Conservation (phyloP, 228 moss, liverwort and hornwort genomes). For the Sphagnum magellanicum region DNA sequence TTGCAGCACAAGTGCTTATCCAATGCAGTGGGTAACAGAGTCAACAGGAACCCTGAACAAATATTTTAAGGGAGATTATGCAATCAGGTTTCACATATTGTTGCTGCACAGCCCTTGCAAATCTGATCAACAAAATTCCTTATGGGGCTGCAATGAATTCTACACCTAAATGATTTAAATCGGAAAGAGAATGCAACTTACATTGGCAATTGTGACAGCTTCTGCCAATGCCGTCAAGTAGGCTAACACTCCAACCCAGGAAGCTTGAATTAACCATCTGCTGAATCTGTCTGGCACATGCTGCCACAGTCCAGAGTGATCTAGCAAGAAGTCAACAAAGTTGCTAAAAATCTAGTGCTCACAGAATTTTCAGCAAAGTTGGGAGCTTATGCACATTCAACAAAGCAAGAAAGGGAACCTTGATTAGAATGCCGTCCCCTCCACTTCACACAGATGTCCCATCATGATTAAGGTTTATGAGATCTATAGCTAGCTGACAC, state of each 20-base stretch:
- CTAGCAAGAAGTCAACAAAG: no score
- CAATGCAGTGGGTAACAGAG: not conserved
- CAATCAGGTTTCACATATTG: not conserved
- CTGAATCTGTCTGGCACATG: conserved; percentile 28
- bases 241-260: conserved; percentile 65
- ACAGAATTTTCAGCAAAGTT: not conserved
- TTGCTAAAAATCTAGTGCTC: no score
- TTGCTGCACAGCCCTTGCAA: no score
- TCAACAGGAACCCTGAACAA: not conserved
- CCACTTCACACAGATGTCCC: no score
- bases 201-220: conserved; percentile 85
- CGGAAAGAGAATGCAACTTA: conserved; percentile 19
- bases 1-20: no score
- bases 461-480: no score
- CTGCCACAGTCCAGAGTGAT: conserved; percentile 3
- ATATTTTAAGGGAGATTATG: not conserved
- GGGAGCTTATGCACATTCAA: no score
- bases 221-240: conserved; percentile 75
- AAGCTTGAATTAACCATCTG: conserved; percentile 61
- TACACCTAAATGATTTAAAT: not conserved
- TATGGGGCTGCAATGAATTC: no score
- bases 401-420: no score
- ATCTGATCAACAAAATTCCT: no score
- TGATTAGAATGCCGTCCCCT: no score
- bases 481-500: no score